Conservation (phyloP, 352 stramenopile species). For the Globisporangium irregulare region DNA sequence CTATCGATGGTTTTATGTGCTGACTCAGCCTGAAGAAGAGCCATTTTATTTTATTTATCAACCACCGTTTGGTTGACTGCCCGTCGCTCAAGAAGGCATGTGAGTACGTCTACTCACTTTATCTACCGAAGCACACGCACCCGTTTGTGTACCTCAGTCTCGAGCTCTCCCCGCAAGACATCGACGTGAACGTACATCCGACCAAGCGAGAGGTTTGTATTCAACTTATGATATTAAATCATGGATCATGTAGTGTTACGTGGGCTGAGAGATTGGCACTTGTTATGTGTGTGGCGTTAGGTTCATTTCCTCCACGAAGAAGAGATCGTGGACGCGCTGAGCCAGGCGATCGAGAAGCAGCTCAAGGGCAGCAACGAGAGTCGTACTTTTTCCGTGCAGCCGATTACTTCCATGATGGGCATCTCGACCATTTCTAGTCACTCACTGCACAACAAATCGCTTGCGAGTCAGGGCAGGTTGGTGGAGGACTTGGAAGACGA, state of each 20-base stretch:
- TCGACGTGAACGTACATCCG: slow-evolving; percentile 99
- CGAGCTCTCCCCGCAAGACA: slow-evolving; percentile 87
- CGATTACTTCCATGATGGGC: slow-evolving; percentile 67
- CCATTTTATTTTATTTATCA: slow-evolving; percentile 97
- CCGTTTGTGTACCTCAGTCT: slow-evolving; percentile 99
- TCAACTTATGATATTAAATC: not conserved
- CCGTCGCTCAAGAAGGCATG: slow-evolving; percentile 89
- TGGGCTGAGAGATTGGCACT: not conserved
- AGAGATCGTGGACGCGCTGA: slow-evolving; percentile 84
- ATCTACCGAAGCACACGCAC: slow-evolving; percentile 92
- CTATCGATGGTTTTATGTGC: not conserved
- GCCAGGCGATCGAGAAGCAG: slow-evolving; percentile 71
- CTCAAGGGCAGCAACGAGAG: slow-evolving; percentile 90
- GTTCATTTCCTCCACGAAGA: slow-evolving; percentile 97
- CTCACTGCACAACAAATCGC: slow-evolving; percentile 12
- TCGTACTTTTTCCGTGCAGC: slow-evolving; percentile 88
- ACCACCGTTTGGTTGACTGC: slow-evolving; percentile 95
- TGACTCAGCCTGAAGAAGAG: slow-evolving; percentile 69
- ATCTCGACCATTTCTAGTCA: slow-evolving; percentile 12
- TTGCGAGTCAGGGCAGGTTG: slow-evolving; percentile 16
- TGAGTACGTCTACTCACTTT: slow-evolving; percentile 94
- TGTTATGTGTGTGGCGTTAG: slow-evolving; percentile 16
- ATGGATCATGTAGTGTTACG: not conserved
- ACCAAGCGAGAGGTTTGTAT: slow-evolving; percentile 91
- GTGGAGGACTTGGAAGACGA: slow-evolving; percentile 28